Evolutionary conservation across 2,329 filamentous ascomycete genomes (phyloP).

Genomic region (Podosphaera leucotricha): DNA sequence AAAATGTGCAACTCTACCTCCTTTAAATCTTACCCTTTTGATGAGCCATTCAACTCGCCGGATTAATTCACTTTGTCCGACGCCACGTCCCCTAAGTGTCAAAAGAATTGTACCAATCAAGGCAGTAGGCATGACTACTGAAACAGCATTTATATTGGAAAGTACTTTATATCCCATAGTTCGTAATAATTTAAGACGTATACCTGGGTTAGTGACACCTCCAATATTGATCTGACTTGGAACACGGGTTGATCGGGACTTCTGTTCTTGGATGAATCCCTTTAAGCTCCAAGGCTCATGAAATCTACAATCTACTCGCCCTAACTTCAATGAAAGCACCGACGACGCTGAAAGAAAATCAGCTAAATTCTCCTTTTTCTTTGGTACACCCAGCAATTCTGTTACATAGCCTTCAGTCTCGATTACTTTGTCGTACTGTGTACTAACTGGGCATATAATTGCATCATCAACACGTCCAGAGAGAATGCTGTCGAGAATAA

Average conservation of each 20-base stretch:
- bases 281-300: slow-evolving; percentile 87
- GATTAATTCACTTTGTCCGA: slow-evolving; percentile 66
- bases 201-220: slow-evolving; percentile 17
- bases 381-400: slow-evolving; percentile 79
- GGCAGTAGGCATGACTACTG: slow-evolving; percentile 94
- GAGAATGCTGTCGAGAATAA: slow-evolving; percentile 72
- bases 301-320: slow-evolving; percentile 84
- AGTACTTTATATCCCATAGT: slow-evolving; percentile 83
- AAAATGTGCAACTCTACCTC: slow-evolving; percentile 84
- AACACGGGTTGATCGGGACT: slow-evolving; percentile 29
- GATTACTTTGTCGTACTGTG: slow-evolving; percentile 97
- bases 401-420: slow-evolving; percentile 94
- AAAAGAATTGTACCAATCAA: slow-evolving; percentile 83
- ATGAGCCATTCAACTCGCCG: slow-evolving; percentile 80
- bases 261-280: slow-evolving; percentile 57
- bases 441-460: slow-evolving; percentile 86
- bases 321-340: slow-evolving; percentile 67
- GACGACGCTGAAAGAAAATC: slow-evolving; percentile 76
- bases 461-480: slow-evolving; percentile 75
- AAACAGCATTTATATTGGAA: slow-evolving; percentile 84
- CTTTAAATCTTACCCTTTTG: slow-evolving; percentile 57
- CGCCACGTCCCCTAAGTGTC: slow-evolving; percentile 73
- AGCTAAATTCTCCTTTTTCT: slow-evolving; percentile 79
- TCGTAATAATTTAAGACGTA: slow-evolving; percentile 44
- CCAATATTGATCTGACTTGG: slow-evolving; percentile 24